Conservation (phyloP, 2,329 filamentous ascomycete genomes). For the Pestalotiopsis sp. region DNA sequence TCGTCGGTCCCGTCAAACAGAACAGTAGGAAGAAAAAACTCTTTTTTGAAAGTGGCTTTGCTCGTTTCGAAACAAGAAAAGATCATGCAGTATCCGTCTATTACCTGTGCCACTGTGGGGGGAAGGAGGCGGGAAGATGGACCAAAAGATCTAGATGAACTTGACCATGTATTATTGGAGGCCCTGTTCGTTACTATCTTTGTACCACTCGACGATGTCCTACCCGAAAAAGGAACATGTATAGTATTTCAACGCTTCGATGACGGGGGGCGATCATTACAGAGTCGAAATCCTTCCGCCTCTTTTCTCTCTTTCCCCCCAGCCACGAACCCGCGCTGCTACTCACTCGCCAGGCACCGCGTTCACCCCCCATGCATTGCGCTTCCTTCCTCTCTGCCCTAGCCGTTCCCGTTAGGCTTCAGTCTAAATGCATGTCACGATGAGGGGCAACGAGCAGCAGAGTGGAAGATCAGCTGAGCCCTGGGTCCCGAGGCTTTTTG, state of each 20-base stretch:
- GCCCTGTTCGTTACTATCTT: too few species aligned
- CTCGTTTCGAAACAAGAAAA: slow-evolving; percentile 1
- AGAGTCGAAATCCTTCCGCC: too few species aligned
- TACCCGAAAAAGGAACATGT: too few species aligned
- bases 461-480: background rate
- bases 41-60: background rate
- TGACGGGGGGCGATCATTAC: too few species aligned
- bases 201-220: too few species aligned
- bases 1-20: background rate
- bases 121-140: too few species aligned
- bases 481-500: background rate
- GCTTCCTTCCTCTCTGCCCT: background rate
- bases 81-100: background rate
- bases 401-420: background rate
- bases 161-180: too few species aligned
- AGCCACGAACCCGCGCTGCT: too few species aligned
- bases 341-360: too few species aligned
- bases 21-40: background rate
- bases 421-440: background rate
- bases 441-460: background rate
- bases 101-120: background rate
- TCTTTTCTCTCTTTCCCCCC: too few species aligned
- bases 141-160: too few species aligned
- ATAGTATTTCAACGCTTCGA: too few species aligned
- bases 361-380: background rate